A percentile compares a stretch with the other conserved stretches of the same genome.
phyloP scores from a whole-genome alignment of 805 yeast genomes.

The Yamadazyma laniorum region DNA sequence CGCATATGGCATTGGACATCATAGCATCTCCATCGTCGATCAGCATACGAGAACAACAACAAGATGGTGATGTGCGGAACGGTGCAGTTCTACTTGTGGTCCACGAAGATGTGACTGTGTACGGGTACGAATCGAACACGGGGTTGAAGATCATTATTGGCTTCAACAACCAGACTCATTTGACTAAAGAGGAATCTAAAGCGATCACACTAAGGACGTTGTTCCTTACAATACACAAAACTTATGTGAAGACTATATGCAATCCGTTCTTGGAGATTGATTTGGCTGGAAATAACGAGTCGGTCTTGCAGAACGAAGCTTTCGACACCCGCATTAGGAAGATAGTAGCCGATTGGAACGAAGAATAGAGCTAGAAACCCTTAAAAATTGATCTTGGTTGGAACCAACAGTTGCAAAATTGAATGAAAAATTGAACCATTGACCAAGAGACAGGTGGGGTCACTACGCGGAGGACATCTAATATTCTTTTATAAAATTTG shows the following conservation, averaged over 20 bases:
- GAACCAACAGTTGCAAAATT: no score
- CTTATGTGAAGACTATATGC: constrained; percentile 54
- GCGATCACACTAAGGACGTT: constrained; percentile 18
- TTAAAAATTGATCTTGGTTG: no score
- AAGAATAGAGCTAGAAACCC: no score
- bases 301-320: constrained; percentile 24
- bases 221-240: constrained; percentile 45
- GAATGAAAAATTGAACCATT: no score
- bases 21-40: constrained; percentile 54
- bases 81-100: constrained; percentile 53
- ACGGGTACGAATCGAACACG: constrained; percentile 66
- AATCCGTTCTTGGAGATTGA: constrained; percentile 53
- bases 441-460: no score
- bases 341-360: constrained; percentile 28
- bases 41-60: constrained; percentile 37
- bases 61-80: constrained; percentile 15
- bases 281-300: constrained; percentile 18
- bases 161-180: constrained; percentile 17
- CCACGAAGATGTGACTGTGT: constrained; percentile 65
- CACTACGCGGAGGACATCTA: no score
- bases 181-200: constrained; percentile 4
- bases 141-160: constrained; percentile 69
- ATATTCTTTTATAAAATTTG: no score
- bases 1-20: constrained; percentile 75
- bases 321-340: constrained; percentile 30